Conservation (phyloP, 2,329 filamentous ascomycete genomes). For the Aspergillus alliaceus region DNA sequence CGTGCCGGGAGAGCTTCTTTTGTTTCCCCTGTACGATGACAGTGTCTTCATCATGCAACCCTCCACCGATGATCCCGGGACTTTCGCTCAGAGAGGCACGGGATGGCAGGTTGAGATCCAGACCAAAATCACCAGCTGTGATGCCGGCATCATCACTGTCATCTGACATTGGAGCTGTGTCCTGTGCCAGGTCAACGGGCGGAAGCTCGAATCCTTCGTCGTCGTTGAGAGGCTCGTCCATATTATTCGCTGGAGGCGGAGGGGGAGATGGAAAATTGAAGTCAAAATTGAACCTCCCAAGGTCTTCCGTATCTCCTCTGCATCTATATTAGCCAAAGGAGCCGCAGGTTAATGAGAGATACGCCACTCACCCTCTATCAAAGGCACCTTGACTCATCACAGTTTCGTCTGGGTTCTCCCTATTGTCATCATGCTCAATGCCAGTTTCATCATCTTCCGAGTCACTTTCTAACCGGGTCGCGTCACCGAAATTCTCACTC, state of each 20-base stretch:
- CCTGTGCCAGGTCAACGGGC: constrained; percentile 27
- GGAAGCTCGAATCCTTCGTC: constrained; percentile 37
- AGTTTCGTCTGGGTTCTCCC: constrained; percentile 35
- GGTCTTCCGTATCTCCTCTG: constrained; percentile 46
- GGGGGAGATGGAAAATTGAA: constrained; percentile 41
- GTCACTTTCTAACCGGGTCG: constrained; percentile 47
- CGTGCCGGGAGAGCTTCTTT: constrained; percentile 66
- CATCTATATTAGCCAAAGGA: constrained; percentile 16
- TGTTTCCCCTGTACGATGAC: constrained; percentile 43
- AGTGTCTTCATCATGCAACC: constrained; percentile 33
- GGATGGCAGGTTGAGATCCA: constrained; percentile 31
- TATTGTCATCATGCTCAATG: constrained; percentile 35
- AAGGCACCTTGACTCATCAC: constrained; percentile 40
- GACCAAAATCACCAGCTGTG: constrained; percentile 29
- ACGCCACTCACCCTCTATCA: constrained; percentile 34
- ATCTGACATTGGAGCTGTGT: constrained; percentile 25
- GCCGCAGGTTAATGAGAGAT: neutral
- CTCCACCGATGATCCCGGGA: constrained; percentile 35
- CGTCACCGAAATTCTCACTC: constrained; percentile 53
- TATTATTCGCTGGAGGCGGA: constrained; percentile 27
- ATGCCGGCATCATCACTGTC: constrained; percentile 24
- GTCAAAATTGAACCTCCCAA: constrained; percentile 43
- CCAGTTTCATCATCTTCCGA: constrained; percentile 42
- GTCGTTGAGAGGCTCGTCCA: constrained; percentile 31
- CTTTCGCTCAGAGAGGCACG: constrained; percentile 31